These are phyloP conservation scores for Falciphora oryzae DNA, from an alignment of 2,329 filamentous ascomycete species.

Conservation along the genomic window DNA sequence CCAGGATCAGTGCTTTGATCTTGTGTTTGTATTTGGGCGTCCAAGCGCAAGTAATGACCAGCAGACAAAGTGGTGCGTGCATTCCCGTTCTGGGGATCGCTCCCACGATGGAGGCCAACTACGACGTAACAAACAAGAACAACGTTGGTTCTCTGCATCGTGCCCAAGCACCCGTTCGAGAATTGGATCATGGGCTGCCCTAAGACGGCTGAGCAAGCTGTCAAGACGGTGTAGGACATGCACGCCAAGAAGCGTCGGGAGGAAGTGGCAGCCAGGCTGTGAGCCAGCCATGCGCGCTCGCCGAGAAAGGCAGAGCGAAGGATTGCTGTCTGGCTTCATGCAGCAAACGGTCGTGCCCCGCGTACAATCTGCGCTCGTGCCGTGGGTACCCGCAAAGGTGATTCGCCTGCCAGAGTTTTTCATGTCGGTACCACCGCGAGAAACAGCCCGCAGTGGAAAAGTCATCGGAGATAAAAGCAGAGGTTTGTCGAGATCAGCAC, in stretches of 20 bases:
- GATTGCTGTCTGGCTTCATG: neutral
- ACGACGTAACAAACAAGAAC: neutral
- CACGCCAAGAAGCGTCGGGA: no score
- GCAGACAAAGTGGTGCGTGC: neutral
- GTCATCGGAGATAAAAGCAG: neutral
- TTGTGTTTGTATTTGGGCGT: no score
- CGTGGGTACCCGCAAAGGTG: no score
- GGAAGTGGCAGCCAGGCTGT: neutral
- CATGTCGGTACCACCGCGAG: no score
- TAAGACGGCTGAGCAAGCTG: neutral
- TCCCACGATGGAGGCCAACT: no score
- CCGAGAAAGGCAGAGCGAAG: no score
- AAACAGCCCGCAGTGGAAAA: neutral
- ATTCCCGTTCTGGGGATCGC: neutral
- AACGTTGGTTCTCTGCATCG: neutral
- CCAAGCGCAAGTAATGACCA: no score
- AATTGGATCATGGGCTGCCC: neutral
- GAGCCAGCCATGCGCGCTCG: neutral
- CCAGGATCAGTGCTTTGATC: no score
- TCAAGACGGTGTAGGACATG: neutral
- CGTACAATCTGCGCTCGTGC: neutral
- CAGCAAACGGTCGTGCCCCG: neutral
- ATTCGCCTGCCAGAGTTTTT: no score
- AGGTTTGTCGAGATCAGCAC: no score
- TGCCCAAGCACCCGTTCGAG: neutral